Conservation (phyloP, 208 protist species). For the Trypanosoma cruzi region DNA sequence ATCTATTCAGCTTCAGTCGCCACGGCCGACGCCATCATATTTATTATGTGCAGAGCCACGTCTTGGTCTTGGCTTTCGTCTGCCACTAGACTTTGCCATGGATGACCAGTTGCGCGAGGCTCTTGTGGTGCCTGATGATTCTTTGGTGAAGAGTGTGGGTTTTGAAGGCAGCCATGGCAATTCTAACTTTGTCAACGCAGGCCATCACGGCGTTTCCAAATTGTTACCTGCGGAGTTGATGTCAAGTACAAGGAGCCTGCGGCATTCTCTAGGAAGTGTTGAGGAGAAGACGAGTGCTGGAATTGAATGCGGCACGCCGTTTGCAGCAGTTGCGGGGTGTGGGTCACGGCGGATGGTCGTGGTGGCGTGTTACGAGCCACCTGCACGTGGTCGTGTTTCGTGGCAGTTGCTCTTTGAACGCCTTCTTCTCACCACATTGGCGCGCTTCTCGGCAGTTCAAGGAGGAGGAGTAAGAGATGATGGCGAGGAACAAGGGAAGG, state of each 20-base stretch:
- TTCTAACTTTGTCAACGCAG: constrained; percentile 11
- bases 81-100: constrained; percentile 74
- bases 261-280: not conserved
- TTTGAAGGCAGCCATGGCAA: not conserved
- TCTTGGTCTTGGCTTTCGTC: constrained; percentile 78
- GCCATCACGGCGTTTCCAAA: not conserved
- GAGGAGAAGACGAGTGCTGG: not conserved
- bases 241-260: not conserved
- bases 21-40: constrained; percentile 76
- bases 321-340: constrained; percentile 45
- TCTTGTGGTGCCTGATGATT: constrained; percentile 27
- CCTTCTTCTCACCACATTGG: constrained; percentile 15
- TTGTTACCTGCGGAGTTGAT: not conserved
- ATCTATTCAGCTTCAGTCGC: constrained; percentile 52
- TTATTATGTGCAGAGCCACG: constrained; percentile 77
- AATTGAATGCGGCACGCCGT: constrained; percentile 18
- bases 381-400: not conserved
- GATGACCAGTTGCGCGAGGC: constrained; percentile 43
- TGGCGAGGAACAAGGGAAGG: not conserved
- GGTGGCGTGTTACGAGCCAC: constrained; percentile 64
- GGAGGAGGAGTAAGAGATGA: not conserved
- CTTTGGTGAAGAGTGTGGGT: not conserved
- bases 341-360: constrained; percentile 57
- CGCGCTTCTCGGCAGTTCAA: constrained; percentile 15
- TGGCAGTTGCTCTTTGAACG: constrained; percentile 20